Evolutionary conservation across 2,329 filamentous ascomycete genomes (phyloP).

Genomic region (Epichloe amarillans): DNA sequence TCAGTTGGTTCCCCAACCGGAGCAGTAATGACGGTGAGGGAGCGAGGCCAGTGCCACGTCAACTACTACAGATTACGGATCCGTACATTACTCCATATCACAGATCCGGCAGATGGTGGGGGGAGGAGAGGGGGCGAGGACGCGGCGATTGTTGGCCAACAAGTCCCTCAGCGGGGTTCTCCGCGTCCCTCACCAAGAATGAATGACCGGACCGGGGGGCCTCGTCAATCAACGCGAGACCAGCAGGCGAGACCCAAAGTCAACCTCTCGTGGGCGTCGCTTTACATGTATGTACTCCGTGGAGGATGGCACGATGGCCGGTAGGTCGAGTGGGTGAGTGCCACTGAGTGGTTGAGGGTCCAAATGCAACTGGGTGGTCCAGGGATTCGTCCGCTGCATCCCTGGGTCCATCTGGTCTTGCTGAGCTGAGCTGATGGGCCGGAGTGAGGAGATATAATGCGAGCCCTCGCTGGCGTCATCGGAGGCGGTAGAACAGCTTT

Average conservation of each 20-base stretch:
- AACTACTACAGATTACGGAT: too few species aligned
- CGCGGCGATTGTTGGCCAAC: not conserved
- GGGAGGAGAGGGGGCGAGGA: not conserved
- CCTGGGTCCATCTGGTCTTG: not conserved
- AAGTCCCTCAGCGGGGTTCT: not conserved
- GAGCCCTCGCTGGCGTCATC: constrained; percentile 1
- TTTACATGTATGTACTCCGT: too few species aligned
- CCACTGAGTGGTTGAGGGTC: not conserved
- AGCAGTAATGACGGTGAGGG: too few species aligned
- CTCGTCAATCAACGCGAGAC: not conserved
- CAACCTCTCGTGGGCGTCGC: not conserved
- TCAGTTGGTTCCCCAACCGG: too few species aligned
- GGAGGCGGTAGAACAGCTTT: not conserved
- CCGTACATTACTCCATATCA: too few species aligned
- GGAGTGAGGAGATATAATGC: not conserved
- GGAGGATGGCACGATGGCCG: too few species aligned
- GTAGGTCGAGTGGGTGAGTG: not conserved
- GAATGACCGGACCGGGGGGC: not conserved
- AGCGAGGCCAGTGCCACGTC: too few species aligned
- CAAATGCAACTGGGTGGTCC: not conserved
- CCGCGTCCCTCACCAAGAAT: too few species aligned
- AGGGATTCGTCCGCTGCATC: not conserved
- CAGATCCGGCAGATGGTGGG: not conserved
- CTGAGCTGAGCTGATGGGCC: not conserved
- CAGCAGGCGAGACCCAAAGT: not conserved